Evolutionary conservation across 2,329 filamentous ascomycete species (phyloP).

Genomic region (Rhexocercosporidium sp.): DNA sequence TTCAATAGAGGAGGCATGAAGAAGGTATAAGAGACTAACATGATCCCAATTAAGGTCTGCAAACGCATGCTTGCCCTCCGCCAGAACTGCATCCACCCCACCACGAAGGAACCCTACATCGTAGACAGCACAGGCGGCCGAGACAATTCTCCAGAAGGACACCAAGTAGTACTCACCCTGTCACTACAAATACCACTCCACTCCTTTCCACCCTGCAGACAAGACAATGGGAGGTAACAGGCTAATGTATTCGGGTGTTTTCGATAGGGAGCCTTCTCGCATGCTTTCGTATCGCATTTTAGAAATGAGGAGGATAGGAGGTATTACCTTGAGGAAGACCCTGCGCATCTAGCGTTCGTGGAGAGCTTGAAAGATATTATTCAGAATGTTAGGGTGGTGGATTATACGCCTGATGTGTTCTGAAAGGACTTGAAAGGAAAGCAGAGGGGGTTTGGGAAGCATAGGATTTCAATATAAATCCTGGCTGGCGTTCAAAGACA

Average conservation of each 20-base stretch:
- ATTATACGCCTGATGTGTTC: constrained; percentile 61
- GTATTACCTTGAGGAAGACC: constrained; percentile 71
- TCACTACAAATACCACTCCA: background rate
- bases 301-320: constrained; percentile 65
- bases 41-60: constrained; percentile 52
- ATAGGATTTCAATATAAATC: background rate
- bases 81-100: constrained; percentile 63
- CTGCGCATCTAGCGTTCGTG: constrained; percentile 66
- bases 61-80: constrained; percentile 60
- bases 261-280: constrained; percentile 68
- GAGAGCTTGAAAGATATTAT: constrained; percentile 53
- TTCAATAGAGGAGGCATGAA: background rate
- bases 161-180: constrained; percentile 53
- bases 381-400: constrained; percentile 61
- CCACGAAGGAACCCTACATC: constrained; percentile 64
- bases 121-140: constrained; percentile 60
- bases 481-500: background rate
- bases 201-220: background rate
- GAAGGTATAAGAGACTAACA: background rate
- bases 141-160: constrained; percentile 66
- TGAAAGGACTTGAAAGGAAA: constrained; percentile 29
- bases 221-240: background rate
- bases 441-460: background rate
- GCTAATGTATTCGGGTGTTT: too few species aligned
- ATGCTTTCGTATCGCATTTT: constrained; percentile 74